Percentiles rank a stretch among this genome's conserved stretches.
Conservation (phyloP, 108 stramenopile species). For the Skeletonema potamos region DNA sequence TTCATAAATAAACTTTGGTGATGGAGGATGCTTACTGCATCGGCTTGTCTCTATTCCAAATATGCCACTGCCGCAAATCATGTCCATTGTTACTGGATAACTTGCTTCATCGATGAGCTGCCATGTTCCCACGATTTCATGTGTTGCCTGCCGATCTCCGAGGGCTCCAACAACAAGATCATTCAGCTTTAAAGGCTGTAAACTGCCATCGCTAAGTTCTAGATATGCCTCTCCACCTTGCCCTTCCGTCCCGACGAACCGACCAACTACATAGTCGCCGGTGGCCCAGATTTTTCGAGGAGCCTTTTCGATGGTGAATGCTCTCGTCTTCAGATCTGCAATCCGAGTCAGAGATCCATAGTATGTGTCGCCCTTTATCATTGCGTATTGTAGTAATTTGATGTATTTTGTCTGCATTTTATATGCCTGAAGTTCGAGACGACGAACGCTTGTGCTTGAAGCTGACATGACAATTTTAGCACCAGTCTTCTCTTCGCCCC, state of each 20-base stretch:
- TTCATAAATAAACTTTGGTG: background rate
- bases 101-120: background rate
- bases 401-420: background rate
- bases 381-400: background rate
- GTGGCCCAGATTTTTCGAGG: conserved; percentile 2
- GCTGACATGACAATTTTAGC: too few species aligned
- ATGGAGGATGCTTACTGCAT: background rate
- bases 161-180: conserved; percentile 11
- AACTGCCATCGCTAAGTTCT: background rate
- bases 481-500: background rate
- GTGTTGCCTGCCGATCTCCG: conserved; percentile 2
- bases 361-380: background rate
- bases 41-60: conserved; percentile 1
- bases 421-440: background rate
- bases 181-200: background rate
- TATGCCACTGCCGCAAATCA: background rate
- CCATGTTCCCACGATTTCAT: background rate
- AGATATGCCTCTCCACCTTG: background rate
- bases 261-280: conserved; percentile 8
- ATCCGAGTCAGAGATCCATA: conserved; percentile 10
- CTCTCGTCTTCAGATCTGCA: background rate
- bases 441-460: too few species aligned
- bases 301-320: background rate
- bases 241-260: background rate
- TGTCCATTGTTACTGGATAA: background rate